These are phyloP conservation scores for Gillenia trifoliata DNA, from an alignment of 306 rosid genomes.

Conservation along the genomic window DNA sequence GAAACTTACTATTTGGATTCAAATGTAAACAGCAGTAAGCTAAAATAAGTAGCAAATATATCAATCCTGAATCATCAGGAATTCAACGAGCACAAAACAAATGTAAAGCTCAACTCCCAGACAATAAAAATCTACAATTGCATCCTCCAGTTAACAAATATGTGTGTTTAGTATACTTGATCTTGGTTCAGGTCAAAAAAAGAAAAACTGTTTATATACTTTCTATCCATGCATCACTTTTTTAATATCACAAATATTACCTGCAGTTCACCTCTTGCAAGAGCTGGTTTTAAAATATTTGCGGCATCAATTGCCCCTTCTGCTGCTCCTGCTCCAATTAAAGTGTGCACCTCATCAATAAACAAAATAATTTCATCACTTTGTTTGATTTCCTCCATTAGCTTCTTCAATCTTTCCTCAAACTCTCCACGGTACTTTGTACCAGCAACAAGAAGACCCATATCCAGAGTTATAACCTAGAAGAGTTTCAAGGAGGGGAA, in stretches of 20 bases:
- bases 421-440: conserved; percentile 99
- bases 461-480: conserved; percentile 92
- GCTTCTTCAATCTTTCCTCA: conserved; percentile 90
- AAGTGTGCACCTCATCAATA: conserved; percentile 91
- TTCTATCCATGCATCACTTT: neutral
- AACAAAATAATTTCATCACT: conserved; percentile 91
- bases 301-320: conserved; percentile 99
- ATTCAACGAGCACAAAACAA: neutral
- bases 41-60: neutral
- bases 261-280: conserved; percentile 98
- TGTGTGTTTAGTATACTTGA: neutral
- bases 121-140: neutral
- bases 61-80: neutral
- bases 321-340: conserved; percentile 97
- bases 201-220: neutral
- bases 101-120: neutral
- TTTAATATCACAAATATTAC: conserved; percentile 28
- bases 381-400: conserved; percentile 97
- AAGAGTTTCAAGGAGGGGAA: neutral
- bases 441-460: conserved; percentile 98
- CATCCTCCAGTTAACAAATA: neutral
- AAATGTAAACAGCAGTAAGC: neutral
- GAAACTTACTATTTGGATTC: neutral
- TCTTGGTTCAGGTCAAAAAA: neutral
- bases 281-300: conserved; percentile 91